Base-by-base conservation (phyloP, 768 basidiomycete species). In the Lanmaoa pseudosensibilis region DNA sequence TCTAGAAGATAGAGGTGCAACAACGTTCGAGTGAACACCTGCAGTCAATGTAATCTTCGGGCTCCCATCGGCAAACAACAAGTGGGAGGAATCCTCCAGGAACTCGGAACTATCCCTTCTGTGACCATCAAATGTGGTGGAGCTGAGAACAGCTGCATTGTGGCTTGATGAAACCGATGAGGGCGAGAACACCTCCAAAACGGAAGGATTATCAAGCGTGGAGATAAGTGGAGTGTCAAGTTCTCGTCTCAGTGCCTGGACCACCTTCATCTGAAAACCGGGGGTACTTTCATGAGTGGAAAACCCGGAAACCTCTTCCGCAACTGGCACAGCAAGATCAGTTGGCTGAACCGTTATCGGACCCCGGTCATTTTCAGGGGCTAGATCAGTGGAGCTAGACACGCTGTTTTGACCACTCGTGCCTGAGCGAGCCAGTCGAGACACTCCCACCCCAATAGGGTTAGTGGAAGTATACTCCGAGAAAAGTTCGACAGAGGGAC, bases 101-200 rank as follows among this genome's bases (percentile, higher is more conserved):
- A 19, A 43, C 10, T 21, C 25, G 18, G 32, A 44, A 12, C 21
- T 16, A 39, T 52, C 23, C 36, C 15, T 52, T 43, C 38, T 21
- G 56, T 60, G 60, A 58, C 10, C 45, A 58, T 65, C 52, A 3
- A 32, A 25, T 23, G 48, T 32, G 34, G 58, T 57, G 46, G 65
- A 50, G 54, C 53, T 15, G 37, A 21, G 15, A 40, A 38, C 27
- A 39, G 46, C 46, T 46, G 34, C 23, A 23, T 52, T 43, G 48
- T 34, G 37, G 54, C 36, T 25, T 27, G 54, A 41, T 32, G 44
- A 53, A 46, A 23, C 13, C 3, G 21, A 36, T 23, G 52, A 44
- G 5, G 23, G 43, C 41, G 56, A 55, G 27, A 37, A 37, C 8
- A 6, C n/a, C 0, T 39, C 50, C 38, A 41, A 18, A 33, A 47